Conservation (phyloP, 1,284 basidiomycete genomes). For the Trichosporon coremiiforme region DNA sequence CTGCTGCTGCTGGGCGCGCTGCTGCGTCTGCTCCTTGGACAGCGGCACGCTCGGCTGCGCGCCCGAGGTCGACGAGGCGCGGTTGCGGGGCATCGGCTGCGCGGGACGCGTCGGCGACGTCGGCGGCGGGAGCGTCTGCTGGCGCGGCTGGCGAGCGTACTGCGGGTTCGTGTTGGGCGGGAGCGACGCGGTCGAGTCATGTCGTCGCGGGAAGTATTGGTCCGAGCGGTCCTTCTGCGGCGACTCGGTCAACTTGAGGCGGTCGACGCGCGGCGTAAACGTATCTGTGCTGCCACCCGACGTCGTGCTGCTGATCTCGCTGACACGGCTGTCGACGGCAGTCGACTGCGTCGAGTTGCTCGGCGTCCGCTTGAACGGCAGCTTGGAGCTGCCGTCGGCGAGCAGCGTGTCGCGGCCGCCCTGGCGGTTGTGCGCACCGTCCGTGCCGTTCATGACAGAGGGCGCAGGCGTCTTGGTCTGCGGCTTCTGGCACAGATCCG, state of each 20-base stretch:
- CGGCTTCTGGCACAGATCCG: conserved; percentile 68
- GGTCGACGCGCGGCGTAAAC: conserved; percentile 31
- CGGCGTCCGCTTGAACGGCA: conserved; percentile 45
- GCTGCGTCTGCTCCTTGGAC: conserved; percentile 19
- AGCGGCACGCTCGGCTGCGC: neutral
- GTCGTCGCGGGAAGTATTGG: conserved; percentile 68
- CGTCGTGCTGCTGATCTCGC: conserved; percentile 6
- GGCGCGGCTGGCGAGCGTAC: conserved; percentile 25
- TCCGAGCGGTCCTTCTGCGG: conserved; percentile 64
- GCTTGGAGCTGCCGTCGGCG: conserved; percentile 46
- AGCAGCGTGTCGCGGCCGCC: conserved; percentile 40
- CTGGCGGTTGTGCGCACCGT: conserved; percentile 25
- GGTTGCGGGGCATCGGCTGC: neutral
- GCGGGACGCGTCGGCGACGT: conserved; percentile 10
- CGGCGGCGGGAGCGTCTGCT: conserved; percentile 31
- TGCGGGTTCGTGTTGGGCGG: conserved; percentile 39
- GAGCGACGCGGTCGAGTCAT: conserved; percentile 66
- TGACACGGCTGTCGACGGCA: conserved; percentile 31
- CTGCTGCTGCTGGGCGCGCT: conserved; percentile 44
- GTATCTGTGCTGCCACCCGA: conserved; percentile 37
- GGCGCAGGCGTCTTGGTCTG: conserved; percentile 50
- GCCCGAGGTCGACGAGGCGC: neutral
- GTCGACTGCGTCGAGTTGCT: conserved; percentile 41
- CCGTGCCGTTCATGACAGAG: conserved; percentile 42
- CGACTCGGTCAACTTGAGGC: conserved; percentile 37